Evolutionary conservation across 2,329 filamentous ascomycete species (phyloP).

Genomic region (Westerdykella sp.): DNA sequence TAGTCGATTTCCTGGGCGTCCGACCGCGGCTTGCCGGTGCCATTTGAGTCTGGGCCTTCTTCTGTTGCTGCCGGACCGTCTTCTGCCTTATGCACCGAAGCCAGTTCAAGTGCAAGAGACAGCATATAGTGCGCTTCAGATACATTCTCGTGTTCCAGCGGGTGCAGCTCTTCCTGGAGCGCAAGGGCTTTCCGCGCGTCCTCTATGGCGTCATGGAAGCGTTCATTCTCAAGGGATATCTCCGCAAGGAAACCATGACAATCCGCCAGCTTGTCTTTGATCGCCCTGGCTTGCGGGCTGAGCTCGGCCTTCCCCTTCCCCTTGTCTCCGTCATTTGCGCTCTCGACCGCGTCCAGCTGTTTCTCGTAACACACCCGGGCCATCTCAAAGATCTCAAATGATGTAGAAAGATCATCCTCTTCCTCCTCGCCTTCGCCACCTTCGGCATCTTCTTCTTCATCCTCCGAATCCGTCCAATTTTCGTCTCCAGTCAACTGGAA

Average conservation of each 20-base stretch:
- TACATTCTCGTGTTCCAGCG: constrained; percentile 74
- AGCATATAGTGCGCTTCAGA: constrained; percentile 97
- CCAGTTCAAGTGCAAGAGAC: constrained; percentile 89
- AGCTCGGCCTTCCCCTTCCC: constrained; percentile 46
- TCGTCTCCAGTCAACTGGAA: constrained; percentile 95
- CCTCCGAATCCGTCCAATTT: constrained; percentile 74
- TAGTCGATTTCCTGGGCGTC: constrained; percentile 55
- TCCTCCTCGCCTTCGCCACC: constrained; percentile 44
- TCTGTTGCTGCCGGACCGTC: constrained; percentile 44
- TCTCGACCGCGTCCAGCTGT: constrained; percentile 46
- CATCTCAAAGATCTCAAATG: constrained; percentile 59
- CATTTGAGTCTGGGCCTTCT: constrained; percentile 32
- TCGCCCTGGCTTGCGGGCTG: constrained; percentile 25
- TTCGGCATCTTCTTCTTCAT: constrained; percentile 56
- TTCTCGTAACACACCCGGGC: constrained; percentile 54
- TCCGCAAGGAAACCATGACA: constrained; percentile 91
- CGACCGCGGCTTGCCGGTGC: constrained; percentile 37
- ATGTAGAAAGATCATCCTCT: constrained; percentile 58
- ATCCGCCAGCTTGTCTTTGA: constrained; percentile 80
- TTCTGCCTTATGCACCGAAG: constrained; percentile 62
- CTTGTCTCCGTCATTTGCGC: constrained; percentile 33
- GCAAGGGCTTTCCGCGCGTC: constrained; percentile 73
- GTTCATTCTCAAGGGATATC: constrained; percentile 94
- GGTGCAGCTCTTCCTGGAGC: constrained; percentile 72
- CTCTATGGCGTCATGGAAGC: constrained; percentile 78